Percentiles rank a stretch among this genome's conserved stretches.
These are phyloP conservation scores for Saturnispora galanensis DNA, from an alignment of 805 yeast genomes.

Conservation along the genomic window DNA sequence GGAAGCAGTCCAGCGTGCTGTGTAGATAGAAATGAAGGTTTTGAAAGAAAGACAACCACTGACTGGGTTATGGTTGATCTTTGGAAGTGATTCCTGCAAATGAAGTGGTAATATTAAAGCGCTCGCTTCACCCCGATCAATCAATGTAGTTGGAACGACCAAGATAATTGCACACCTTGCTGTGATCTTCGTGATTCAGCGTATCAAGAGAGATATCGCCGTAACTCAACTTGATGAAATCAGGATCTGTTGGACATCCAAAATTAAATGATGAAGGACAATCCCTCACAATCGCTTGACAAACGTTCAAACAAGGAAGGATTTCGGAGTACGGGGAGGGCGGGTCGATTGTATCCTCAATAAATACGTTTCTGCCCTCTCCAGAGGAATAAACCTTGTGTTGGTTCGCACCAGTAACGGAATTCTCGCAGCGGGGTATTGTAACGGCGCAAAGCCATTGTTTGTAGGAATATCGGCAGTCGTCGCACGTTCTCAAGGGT, in stretches of 20 bases:
- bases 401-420: conserved; percentile 27
- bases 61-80: too few species aligned
- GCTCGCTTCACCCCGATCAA: too few species aligned
- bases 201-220: conserved; percentile 17
- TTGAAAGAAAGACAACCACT: too few species aligned
- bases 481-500: conserved; percentile 60
- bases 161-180: not conserved
- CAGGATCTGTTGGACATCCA: conserved; percentile 49
- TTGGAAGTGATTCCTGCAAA: too few species aligned
- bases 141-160: not conserved
- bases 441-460: conserved; percentile 86
- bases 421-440: conserved; percentile 75
- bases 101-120: too few species aligned
- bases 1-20: too few species aligned
- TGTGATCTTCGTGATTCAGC: not conserved
- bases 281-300: conserved; percentile 67
- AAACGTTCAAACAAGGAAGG: conserved; percentile 76
- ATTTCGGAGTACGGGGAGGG: conserved; percentile 60
- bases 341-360: conserved; percentile 46
- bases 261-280: conserved; percentile 77
- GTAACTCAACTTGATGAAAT: conserved; percentile 32
- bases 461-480: conserved; percentile 63
- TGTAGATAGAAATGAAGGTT: too few species aligned
- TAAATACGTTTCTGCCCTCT: conserved; percentile 49
- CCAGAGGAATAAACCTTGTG: conserved; percentile 37